Percentiles rank a stretch among this genome's conserved stretches.
phyloP scores from a whole-genome alignment of 23 red algal species.

The Gracilariopsis chorda region DNA sequence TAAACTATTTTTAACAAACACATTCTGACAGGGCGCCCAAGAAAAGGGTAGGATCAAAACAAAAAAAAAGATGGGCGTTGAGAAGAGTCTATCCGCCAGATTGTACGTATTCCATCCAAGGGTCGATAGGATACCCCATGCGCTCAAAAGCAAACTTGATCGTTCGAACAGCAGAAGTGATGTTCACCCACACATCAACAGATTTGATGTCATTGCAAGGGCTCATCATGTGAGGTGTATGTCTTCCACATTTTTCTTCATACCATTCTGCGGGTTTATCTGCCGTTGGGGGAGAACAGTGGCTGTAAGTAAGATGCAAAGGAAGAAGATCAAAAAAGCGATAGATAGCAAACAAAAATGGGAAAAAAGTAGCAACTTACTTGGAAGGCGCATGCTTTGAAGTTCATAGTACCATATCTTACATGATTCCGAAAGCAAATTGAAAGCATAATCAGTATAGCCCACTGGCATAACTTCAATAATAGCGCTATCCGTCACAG shows the following conservation, averaged over 20 bases:
- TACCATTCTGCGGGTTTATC: not conserved
- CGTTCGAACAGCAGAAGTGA: not conserved
- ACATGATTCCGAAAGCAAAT: conserved; percentile 40
- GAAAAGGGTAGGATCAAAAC: no score
- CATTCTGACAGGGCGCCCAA: no score
- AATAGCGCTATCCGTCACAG: not conserved
- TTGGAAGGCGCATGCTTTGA: not conserved
- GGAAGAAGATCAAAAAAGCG: not conserved
- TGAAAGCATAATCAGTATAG: conserved; percentile 51
- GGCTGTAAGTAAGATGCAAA: not conserved
- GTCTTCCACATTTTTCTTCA: conserved; percentile 4
- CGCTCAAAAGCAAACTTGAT: conserved; percentile 32
- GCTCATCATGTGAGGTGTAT: conserved; percentile 10
- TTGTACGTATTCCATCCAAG: conserved; percentile 14
- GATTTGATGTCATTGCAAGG: conserved; percentile 27
- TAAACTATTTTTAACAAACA: no score
- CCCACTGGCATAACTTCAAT: conserved; percentile 63
- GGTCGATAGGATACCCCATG: conserved; percentile 8
- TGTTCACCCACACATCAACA: conserved; percentile 7
- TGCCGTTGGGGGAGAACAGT: not conserved
- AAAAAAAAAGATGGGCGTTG: no score
- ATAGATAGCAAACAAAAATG: not conserved
- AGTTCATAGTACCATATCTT: conserved; percentile 66
- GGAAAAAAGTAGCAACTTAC: not conserved
- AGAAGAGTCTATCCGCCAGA: not conserved